phyloP scores from a whole-genome alignment of 2,329 filamentous ascomycete genomes.

The Periconia macrospinosa region DNA sequence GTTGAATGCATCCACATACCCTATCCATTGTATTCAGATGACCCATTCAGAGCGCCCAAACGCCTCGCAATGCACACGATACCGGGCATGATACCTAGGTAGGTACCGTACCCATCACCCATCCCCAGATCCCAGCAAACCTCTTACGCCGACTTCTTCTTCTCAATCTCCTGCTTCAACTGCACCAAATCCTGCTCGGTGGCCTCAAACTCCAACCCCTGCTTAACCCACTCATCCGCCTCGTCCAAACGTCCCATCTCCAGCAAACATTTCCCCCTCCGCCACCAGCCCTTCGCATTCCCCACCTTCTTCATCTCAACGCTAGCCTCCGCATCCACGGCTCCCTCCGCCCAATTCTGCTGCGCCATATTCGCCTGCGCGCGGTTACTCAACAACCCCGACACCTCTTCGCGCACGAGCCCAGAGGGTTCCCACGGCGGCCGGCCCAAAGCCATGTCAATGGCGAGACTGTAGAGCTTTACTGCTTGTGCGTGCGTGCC shows the following conservation, averaged over 20 bases:
- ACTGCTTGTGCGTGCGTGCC: slow-evolving; percentile 73
- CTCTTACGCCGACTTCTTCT: slow-evolving; percentile 38
- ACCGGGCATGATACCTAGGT: background rate
- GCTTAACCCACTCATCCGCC: slow-evolving; percentile 75
- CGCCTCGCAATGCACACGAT: slow-evolving; percentile 1
- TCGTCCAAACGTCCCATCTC: slow-evolving; percentile 91
- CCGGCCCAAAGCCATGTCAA: slow-evolving; percentile 82
- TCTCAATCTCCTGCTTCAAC: slow-evolving; percentile 49
- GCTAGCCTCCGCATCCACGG: slow-evolving; percentile 84
- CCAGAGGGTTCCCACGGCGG: slow-evolving; percentile 87
- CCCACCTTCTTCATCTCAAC: slow-evolving; percentile 84
- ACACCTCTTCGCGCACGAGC: slow-evolving; percentile 82
- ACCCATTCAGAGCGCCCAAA: background rate
- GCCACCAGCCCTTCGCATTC: slow-evolving; percentile 95
- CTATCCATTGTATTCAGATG: too few relatives aligned
- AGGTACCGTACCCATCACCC: background rate
- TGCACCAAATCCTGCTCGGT: slow-evolving; percentile 47
- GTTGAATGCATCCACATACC: too few relatives aligned
- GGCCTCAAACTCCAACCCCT: slow-evolving; percentile 81
- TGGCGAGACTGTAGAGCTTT: slow-evolving; percentile 79
- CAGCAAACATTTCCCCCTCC: slow-evolving; percentile 77
- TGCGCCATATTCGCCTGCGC: slow-evolving; percentile 87
- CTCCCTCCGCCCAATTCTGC: slow-evolving; percentile 80
- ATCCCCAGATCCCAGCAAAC: background rate
- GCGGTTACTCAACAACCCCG: slow-evolving; percentile 79